A percentile compares a stretch with the other conserved stretches of the same genome.
Conservation (phyloP, 805 yeast species). For the Saccharomycopsis sp. region DNA sequence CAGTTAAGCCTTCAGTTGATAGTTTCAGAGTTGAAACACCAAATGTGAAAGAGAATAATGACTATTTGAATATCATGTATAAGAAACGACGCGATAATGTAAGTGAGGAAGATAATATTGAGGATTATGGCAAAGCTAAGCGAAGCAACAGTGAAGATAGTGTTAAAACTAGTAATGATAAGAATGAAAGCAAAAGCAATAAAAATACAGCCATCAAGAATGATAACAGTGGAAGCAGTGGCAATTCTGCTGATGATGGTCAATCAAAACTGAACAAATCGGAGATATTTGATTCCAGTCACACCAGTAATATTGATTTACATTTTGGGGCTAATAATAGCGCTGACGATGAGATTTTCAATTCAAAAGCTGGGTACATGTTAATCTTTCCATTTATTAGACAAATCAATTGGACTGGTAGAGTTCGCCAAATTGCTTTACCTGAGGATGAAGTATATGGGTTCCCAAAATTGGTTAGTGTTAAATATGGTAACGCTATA, state of each 20-base stretch:
- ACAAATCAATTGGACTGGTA: slow-evolving; percentile 14
- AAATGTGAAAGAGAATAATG: neutral
- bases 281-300: neutral
- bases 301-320: neutral
- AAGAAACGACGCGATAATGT: too few relatives aligned
- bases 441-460: neutral
- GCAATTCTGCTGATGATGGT: neutral
- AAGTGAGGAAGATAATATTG: too few relatives aligned
- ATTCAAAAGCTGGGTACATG: slow-evolving; percentile 9
- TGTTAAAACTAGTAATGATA: neutral
- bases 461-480: slow-evolving; percentile 13
- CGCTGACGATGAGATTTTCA: neutral
- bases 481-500: slow-evolving; percentile 14
- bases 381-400: slow-evolving; percentile 13
- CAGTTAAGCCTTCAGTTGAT: slow-evolving; percentile 26
- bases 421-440: slow-evolving; percentile 7
- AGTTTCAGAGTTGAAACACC: slow-evolving; percentile 6
- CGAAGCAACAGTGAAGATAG: neutral
- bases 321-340: neutral
- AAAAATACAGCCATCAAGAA: neutral
- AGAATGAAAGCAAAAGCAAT: neutral
- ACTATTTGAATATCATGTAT: too few relatives aligned
- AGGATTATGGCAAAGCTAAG: neutral
- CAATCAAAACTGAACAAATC: neutral
- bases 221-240: neutral